phyloP scores from a whole-genome alignment of 1,284 basidiomycete species.

The Papiliotrema flavescens region DNA sequence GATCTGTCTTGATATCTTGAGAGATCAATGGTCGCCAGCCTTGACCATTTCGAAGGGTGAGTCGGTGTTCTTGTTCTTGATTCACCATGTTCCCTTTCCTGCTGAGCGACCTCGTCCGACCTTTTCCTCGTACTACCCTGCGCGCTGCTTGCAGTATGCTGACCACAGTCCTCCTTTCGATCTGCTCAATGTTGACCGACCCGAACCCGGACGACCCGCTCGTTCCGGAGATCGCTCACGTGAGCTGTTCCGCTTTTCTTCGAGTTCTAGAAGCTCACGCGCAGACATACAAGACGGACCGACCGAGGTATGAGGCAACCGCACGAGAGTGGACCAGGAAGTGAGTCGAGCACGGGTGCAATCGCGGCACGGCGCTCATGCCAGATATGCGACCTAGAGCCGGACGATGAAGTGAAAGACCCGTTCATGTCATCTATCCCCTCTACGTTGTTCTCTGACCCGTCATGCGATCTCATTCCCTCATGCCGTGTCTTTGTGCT shows the following conservation, averaged over 20 bases:
- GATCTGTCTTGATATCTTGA: slow-evolving; percentile 95
- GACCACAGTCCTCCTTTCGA: slow-evolving; percentile 75
- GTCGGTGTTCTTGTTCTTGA: slow-evolving; percentile 20
- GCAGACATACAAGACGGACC: slow-evolving; percentile 90
- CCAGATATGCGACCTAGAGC: slow-evolving; percentile 32
- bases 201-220: slow-evolving; percentile 93
- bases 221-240: slow-evolving; percentile 57
- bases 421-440: background rate
- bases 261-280: slow-evolving; percentile 2
- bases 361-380: slow-evolving; percentile 3
- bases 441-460: background rate
- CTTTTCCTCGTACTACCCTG: background rate
- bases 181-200: slow-evolving; percentile 95
- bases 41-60: slow-evolving; percentile 96
- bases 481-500: no score
- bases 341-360: slow-evolving; percentile 54
- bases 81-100: no score
- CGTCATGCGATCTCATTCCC: background rate
- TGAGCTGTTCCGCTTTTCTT: slow-evolving; percentile 21
- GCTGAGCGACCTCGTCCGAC: no score
- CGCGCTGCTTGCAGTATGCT: background rate
- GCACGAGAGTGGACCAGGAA: slow-evolving; percentile 97
- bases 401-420: background rate
- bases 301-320: slow-evolving; percentile 86
- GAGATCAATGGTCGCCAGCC: slow-evolving; percentile 97